phyloP scores from a whole-genome alignment of 2,329 filamentous ascomycete species.

The Thyridium curvatum region DNA sequence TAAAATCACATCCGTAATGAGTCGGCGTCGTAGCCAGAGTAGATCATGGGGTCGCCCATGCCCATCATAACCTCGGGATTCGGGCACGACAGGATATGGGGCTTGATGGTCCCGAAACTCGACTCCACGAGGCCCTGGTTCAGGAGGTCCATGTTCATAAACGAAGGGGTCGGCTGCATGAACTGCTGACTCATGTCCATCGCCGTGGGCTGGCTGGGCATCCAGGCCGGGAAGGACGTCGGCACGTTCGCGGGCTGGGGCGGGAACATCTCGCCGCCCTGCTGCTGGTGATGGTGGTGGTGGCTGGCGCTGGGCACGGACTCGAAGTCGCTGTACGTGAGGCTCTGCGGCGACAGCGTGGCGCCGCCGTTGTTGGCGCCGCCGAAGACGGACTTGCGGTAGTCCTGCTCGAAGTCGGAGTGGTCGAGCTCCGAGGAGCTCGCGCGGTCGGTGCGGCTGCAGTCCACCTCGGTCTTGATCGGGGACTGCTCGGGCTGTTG shows the following conservation, averaged over 20 bases:
- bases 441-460: constrained; percentile 36
- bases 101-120: constrained; percentile 46
- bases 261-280: constrained; percentile 18
- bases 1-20: constrained; percentile 30
- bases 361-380: constrained; percentile 25
- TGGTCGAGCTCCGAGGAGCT: constrained; percentile 50
- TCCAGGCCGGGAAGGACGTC: constrained; percentile 25
- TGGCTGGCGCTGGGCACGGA: constrained; percentile 14
- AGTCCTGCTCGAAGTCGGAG: constrained; percentile 49
- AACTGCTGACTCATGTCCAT: constrained; percentile 34
- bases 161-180: constrained; percentile 31
- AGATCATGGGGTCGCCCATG: constrained; percentile 54
- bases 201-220: constrained; percentile 19
- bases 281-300: too few relatives aligned
- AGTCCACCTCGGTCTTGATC: constrained; percentile 17
- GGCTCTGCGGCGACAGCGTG: constrained; percentile 48
- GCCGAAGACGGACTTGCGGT: constrained; percentile 41
- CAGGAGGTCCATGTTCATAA: constrained; percentile 38
- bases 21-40: constrained; percentile 43
- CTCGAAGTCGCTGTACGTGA: constrained; percentile 38
- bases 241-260: constrained; percentile 24
- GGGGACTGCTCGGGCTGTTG: constrained; percentile 29
- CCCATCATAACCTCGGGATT: constrained; percentile 52
- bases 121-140: constrained; percentile 42
- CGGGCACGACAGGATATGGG: constrained; percentile 44